These are phyloP conservation scores for Delonix regia DNA, from an alignment of 306 rosid genomes.

Conservation along the genomic window DNA sequence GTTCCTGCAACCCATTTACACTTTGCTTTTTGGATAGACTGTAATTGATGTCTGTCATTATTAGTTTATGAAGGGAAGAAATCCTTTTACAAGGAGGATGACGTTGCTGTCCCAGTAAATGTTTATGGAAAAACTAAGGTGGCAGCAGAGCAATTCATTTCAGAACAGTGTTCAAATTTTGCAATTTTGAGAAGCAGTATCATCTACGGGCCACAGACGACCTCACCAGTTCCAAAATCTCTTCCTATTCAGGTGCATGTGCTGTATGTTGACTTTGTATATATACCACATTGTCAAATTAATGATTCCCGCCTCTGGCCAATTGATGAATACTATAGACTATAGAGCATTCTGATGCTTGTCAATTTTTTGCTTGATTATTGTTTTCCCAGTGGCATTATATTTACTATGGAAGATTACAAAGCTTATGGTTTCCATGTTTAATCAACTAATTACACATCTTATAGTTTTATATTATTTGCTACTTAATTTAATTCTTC, in stretches of 20 bases:
- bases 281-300: constrained; percentile 29
- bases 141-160: constrained; percentile 75
- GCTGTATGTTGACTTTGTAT: background rate
- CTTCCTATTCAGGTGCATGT: constrained; percentile 84
- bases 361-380: background rate
- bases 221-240: constrained; percentile 86
- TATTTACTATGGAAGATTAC: constrained; percentile 6
- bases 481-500: constrained; percentile 4
- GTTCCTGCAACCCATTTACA: constrained; percentile 9
- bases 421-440: constrained; percentile 1
- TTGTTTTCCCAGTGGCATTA: background rate
- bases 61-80: constrained; percentile 90
- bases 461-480: constrained; percentile 23
- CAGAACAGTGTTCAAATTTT: constrained; percentile 65
- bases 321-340: constrained; percentile 18
- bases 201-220: constrained; percentile 88
- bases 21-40: constrained; percentile 25
- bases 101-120: constrained; percentile 67
- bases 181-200: constrained; percentile 94
- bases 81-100: constrained; percentile 90
- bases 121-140: constrained; percentile 87
- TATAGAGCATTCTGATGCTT: constrained; percentile 1
- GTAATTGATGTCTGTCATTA: constrained; percentile 36
- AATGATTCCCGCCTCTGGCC: constrained; percentile 24
- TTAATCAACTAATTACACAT: background rate